phyloP scores from a whole-genome alignment of 148 eudicot genomes.

The Vaccinium darrowii region DNA sequence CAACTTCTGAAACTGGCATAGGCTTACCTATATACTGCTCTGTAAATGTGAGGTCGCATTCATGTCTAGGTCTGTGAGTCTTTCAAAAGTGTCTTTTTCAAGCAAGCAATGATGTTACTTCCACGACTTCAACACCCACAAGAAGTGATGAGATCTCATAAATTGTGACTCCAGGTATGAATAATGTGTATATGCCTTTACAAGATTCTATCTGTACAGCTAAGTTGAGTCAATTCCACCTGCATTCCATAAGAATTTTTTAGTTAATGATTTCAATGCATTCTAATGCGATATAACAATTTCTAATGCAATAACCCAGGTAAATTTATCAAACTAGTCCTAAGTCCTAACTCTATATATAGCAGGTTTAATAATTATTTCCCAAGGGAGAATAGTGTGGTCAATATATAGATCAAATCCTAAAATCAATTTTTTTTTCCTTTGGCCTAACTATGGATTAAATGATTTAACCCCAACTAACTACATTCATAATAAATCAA shows the following conservation, averaged over 20 bases:
- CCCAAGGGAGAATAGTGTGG: neutral
- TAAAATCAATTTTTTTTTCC: neutral
- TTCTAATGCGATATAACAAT: neutral
- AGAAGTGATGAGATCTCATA: neutral
- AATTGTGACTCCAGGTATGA: neutral
- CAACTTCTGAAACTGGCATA: conserved; percentile 1
- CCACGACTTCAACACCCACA: neutral
- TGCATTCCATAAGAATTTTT: neutral
- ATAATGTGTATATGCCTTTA: neutral
- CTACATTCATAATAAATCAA: neutral
- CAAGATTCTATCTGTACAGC: conserved; percentile 6
- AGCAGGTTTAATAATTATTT: conserved; percentile 2
- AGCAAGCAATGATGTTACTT: conserved; percentile 4
- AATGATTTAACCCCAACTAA: neutral
- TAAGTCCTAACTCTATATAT: neutral
- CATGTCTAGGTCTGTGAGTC: conserved; percentile 9
- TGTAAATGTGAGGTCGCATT: neutral
- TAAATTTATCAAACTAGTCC: neutral
- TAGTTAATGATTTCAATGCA: conserved; percentile 5
- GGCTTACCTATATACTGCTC: conserved; percentile 12
- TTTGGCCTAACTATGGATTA: neutral
- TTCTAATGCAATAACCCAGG: neutral
- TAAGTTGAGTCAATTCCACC: conserved; percentile 15
- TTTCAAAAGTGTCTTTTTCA: neutral
- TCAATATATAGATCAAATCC: neutral